Evolutionary conservation across 1,284 basidiomycete species (phyloP), one percentile per base, ranked within the genome.

Genomic region (Melampsora americana): DNA sequence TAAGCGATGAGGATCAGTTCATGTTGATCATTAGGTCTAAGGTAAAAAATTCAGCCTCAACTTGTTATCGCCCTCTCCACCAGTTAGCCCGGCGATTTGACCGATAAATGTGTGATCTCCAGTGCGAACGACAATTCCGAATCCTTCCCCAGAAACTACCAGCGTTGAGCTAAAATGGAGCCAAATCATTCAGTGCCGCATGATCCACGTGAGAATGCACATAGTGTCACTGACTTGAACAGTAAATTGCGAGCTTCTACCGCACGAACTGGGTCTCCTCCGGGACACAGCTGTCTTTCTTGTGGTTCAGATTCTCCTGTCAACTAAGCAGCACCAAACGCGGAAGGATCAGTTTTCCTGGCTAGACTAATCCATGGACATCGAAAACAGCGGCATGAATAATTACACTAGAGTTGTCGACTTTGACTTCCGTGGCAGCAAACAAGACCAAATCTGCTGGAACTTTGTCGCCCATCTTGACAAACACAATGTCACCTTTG

Each of bases 241-340:
- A 89, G 87, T 81, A 89, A 78, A 78, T 89, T 90, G 78, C 89
- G 87, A 1, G 89, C 88, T 79, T 89, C 88, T 4, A 88, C 87
- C 0, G 87, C 85, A 26, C 88, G 85, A 11, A 80, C 79, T 14
- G 82, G 77, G 4, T 85, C 85, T 11, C 88, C 88, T 61, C 86
- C 82, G 2, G 85, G 83, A 20, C 85, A 78, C 7, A 87, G 82
- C 46, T 82, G 80, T 3, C 88, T 86, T 79, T 89, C 88, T 80
- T 89, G 88, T 1, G 89, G 87, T 80, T 90, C 88, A 0, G 88
- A 89, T 81, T 90, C 88, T 75, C 89, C 89, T 0, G 88, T 89
- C 48, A 90, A 83, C 74, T 76, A 14, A 14, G 26, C 0, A 14
- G 12, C 20, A 68, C 14, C 39, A 56, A 23, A 30, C 50, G 66